phyloP scores from a whole-genome alignment of 345 rosid species.

The Trapa bicornis region DNA sequence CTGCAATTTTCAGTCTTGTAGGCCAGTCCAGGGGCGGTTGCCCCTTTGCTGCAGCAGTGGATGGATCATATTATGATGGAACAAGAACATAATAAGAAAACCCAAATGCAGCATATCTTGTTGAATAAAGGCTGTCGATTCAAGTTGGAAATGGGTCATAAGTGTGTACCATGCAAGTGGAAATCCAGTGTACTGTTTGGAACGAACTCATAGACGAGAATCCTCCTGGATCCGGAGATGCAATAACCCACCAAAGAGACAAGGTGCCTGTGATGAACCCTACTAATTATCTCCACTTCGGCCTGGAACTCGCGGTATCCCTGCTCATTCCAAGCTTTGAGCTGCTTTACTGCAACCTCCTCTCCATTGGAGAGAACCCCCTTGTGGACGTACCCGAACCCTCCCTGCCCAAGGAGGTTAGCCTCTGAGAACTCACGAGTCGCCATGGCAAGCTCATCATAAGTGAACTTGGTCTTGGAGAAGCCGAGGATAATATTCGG shows the following conservation, averaged over 20 bases:
- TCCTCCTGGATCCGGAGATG: conserved; percentile 25
- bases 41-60: conserved; percentile 32
- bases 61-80: too few species aligned
- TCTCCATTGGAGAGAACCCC: conserved; percentile 35
- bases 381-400: conserved; percentile 32
- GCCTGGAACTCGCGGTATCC: conserved; percentile 31
- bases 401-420: conserved; percentile 40
- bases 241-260: conserved; percentile 40
- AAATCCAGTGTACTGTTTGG: conserved; percentile 33
- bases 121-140: too few species aligned
- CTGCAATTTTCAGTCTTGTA: conserved; percentile 66
- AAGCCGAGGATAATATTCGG: conserved; percentile 40
- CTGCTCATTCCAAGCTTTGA: conserved; percentile 31
- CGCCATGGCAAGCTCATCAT: conserved; percentile 29
- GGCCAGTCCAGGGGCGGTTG: conserved; percentile 70
- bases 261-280: conserved; percentile 38
- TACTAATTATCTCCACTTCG: conserved; percentile 29
- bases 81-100: too few species aligned
- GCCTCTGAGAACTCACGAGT: conserved; percentile 29
- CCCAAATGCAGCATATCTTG: too few species aligned
- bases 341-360: conserved; percentile 35
- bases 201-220: conserved; percentile 47
- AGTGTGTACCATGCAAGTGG: conserved; percentile 28
- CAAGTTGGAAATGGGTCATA: too few species aligned
- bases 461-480: conserved; percentile 38